A percentile compares a stretch with the other conserved stretches of the same genome.
Evolutionary conservation across 192 early-diverging fungal genomes (phyloP).

Genomic region (Chytriomyces sp.): DNA sequence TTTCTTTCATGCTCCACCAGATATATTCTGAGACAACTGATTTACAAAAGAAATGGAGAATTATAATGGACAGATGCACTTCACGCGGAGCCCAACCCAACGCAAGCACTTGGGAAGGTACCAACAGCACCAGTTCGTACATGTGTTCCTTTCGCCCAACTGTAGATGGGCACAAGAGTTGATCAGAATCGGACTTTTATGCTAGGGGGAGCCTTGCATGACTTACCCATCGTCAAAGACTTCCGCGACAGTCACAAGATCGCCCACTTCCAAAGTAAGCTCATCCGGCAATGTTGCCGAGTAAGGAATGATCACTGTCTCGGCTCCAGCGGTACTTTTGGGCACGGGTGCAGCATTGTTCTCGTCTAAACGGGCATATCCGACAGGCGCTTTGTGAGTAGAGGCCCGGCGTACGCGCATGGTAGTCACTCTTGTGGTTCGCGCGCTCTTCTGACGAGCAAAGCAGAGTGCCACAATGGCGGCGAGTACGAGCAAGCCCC

Average conservation of each 20-base stretch:
- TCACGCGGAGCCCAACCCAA: not conserved
- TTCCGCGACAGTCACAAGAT: not conserved
- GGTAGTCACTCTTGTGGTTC: no score
- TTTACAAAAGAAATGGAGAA: no score
- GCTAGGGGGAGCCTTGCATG: no score
- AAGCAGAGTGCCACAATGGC: no score
- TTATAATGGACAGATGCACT: no score
- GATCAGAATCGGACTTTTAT: no score
- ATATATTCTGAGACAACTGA: no score
- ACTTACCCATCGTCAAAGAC: constrained; percentile 2
- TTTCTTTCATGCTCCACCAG: no score
- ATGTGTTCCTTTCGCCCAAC: not conserved
- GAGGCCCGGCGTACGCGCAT: not conserved
- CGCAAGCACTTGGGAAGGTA: not conserved
- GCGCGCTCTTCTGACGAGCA: no score
- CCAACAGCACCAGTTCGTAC: not conserved
- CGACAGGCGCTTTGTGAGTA: not conserved
- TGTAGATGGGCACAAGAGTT: no score
- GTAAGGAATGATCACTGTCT: not conserved
- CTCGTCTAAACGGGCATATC: not conserved
- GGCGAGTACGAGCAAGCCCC: no score
- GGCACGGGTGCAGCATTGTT: not conserved
- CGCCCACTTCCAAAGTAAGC: not conserved
- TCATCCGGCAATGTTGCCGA: not conserved
- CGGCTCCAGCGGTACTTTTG: not conserved